Evolutionary conservation across 2,329 filamentous ascomycete genomes (phyloP).

Genomic region (Lomentospora prolificans): DNA sequence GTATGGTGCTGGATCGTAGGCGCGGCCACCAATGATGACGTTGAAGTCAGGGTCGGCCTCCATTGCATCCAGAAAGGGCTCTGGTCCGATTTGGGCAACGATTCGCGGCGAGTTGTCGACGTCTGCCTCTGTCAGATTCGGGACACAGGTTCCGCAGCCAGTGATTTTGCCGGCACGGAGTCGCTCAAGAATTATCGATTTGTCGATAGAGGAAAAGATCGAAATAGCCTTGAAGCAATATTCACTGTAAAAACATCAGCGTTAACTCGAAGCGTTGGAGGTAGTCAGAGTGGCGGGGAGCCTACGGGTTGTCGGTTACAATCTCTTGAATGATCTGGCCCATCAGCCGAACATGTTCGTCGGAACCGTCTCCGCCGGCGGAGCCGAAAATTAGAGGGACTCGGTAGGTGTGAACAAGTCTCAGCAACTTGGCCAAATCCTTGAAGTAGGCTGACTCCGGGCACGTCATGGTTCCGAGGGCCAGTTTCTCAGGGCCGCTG

Average conservation of each 20-base stretch:
- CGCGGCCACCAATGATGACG: conserved; percentile 36
- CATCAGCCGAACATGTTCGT: conserved; percentile 31
- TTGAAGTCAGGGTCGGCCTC: conserved; percentile 29
- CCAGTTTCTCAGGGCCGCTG: conserved; percentile 29
- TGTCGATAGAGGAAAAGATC: conserved; percentile 29
- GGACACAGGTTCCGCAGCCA: conserved; percentile 31
- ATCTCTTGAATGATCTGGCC: conserved; percentile 28
- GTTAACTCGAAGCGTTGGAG: conserved; percentile 13
- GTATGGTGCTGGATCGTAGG: conserved; percentile 31
- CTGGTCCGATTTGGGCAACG: conserved; percentile 35
- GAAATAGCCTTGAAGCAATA: conserved; percentile 23
- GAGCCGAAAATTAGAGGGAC: conserved; percentile 33
- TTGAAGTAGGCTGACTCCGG: conserved; percentile 28
- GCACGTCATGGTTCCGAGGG: conserved; percentile 28
- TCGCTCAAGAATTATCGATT: conserved; percentile 19
- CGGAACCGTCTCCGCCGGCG: conserved; percentile 36
- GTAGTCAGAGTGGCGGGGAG: too few species aligned
- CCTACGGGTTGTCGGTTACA: conserved; percentile 8
- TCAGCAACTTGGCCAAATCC: conserved; percentile 30
- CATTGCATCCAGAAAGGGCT: conserved; percentile 34
- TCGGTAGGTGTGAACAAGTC: conserved; percentile 20
- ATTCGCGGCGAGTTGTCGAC: conserved; percentile 26
- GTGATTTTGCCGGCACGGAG: conserved; percentile 20
- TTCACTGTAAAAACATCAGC: neutral
- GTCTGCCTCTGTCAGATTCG: conserved; percentile 24